A percentile compares a stretch with the other conserved stretches of the same genome.
These are phyloP conservation scores for Claviceps humidiphila DNA, from an alignment of 2,329 filamentous ascomycete species.

Conservation along the genomic window DNA sequence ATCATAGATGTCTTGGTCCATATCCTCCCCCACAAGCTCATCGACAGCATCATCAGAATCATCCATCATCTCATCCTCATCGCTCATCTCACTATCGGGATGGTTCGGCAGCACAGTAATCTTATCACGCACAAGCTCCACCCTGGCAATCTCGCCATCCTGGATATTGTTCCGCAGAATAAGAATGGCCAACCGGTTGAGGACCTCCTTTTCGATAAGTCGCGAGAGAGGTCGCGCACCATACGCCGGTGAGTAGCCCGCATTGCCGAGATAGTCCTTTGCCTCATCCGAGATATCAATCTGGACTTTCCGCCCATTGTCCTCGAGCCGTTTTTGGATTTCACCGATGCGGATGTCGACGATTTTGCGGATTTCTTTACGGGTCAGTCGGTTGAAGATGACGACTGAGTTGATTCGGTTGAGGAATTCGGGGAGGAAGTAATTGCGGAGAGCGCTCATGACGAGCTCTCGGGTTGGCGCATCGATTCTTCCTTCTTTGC, in stretches of 20 bases:
- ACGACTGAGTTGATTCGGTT: slow-evolving; percentile 94
- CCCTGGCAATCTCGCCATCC: slow-evolving; percentile 72
- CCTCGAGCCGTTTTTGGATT: slow-evolving; percentile 79
- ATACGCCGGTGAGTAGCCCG: slow-evolving; percentile 91
- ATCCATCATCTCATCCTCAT: slow-evolving; percentile 62
- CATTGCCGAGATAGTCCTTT: slow-evolving; percentile 81
- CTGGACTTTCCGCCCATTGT: slow-evolving; percentile 73
- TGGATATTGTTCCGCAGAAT: slow-evolving; percentile 74
- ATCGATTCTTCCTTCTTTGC: slow-evolving; percentile 75
- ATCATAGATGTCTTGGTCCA: slow-evolving; percentile 45
- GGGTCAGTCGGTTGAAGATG: slow-evolving; percentile 95
- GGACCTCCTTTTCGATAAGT: slow-evolving; percentile 92
- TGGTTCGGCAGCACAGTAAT: slow-evolving; percentile 79
- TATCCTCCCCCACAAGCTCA: slow-evolving; percentile 48
- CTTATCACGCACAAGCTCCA: slow-evolving; percentile 67
- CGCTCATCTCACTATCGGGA: slow-evolving; percentile 41
- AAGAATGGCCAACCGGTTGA: slow-evolving; percentile 84
- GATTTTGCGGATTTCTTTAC: slow-evolving; percentile 82
- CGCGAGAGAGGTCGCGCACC: slow-evolving; percentile 79
- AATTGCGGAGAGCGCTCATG: slow-evolving; percentile 80
- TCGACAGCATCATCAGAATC: slow-evolving; percentile 60
- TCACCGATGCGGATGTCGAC: slow-evolving; percentile 80
- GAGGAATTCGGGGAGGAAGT: slow-evolving; percentile 96
- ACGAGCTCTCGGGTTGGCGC: slow-evolving; percentile 75
- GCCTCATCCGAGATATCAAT: slow-evolving; percentile 76